Base-by-base conservation (phyloP, 2,329 filamentous ascomycete genomes). In the Nemania sp. region DNA sequence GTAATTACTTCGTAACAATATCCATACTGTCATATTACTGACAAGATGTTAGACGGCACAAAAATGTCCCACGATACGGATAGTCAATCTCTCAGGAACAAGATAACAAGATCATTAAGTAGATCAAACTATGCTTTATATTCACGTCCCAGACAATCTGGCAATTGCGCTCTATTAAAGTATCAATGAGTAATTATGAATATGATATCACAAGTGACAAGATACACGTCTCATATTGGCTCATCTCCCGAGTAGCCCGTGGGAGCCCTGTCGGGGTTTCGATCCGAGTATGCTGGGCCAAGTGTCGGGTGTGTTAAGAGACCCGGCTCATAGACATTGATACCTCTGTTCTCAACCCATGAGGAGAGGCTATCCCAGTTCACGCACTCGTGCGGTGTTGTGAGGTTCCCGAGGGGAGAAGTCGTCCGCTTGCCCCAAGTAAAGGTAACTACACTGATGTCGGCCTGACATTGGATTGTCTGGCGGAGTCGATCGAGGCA, bases 401-500 rank as follows among this genome's bases (percentile, higher is more conserved):
- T 53, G 28, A 53, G 45, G 37, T 47, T 47, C 2, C 17, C 50
- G 2, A 47, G 15, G 4, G 50, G 50, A 14, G 39, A 9, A 6
- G 33, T 14, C 9, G 26, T 22, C 17, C 23, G 36, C 37, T 26
- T 23, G 14, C 43, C 50, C 50, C 50, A 53, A 19, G 26, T 23
- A 4, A 30, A 42, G 2, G 49, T 52, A 8, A 20, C 36, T 19
- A 52, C 15, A n/a, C 26, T 42, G 9, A 52, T 9, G 15, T 52
- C 49, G n/a, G 39, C 49, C 11, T 23, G 41, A 17, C 49, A 52
- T 23, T 52, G 49, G 14, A 52, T 36, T 19, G 31, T 37, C 24
- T 52, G 49, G 7, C 49, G 49, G 9, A 46, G 41, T 19, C 49
- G 26, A 26, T 52, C 41, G 9, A 52, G 14, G 23, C 49, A 46